Base-by-base conservation (phyloP, 2,329 filamentous ascomycete genomes). In the Trichophaea hybrida region DNA sequence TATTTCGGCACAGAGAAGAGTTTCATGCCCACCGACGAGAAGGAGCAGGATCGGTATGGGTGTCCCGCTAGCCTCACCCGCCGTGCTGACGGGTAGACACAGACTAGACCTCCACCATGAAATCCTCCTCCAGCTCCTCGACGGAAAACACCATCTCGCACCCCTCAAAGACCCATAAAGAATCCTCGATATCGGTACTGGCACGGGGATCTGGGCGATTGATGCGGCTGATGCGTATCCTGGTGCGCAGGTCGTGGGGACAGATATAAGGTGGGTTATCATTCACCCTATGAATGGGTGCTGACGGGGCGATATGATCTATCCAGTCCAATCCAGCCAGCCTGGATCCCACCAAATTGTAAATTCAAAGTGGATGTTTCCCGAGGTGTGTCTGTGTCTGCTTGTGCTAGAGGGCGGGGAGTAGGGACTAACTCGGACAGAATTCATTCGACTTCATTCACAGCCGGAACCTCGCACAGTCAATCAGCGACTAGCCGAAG, bases 111-210 rank as follows among this genome's bases (percentile, higher is more conserved):
- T 56, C 10, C 40, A 51, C 55, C 55, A 57, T 24, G 13, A 57
- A 15, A 50, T 50, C 10, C 2, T 50, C 43, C 74, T 77, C 49
- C 75, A 80, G 58, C 69, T 75, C 2, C 71, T 75, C 53, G 68
- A 72, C 40, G 64, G 64, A 69, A 2, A 68, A 71, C 31, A 68
- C 68, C 1, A 75, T n/a, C 73, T 75, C 2, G 76, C 77, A 24
- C 4, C 67, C 77, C 6, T 65, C 66, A 5, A 69, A 67, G 17
- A 67, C 68, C 2, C 56, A 53, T 67, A 67, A 5, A 69, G 69
- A 37, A 69, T 76, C 8, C 69, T 76, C 1, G 75, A 76, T 54
- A 68, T 76, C 10, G 74, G 74, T 17, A 75, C 73, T 0, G 74
- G 74, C 6, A 74, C 72, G 1, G 69, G 69, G 6, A 68, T 69